Evolutionary conservation across 345 rosid genomes (phyloP), one percentile per base, ranked within the genome.

Genomic region (Eucalyptus marginata): DNA sequence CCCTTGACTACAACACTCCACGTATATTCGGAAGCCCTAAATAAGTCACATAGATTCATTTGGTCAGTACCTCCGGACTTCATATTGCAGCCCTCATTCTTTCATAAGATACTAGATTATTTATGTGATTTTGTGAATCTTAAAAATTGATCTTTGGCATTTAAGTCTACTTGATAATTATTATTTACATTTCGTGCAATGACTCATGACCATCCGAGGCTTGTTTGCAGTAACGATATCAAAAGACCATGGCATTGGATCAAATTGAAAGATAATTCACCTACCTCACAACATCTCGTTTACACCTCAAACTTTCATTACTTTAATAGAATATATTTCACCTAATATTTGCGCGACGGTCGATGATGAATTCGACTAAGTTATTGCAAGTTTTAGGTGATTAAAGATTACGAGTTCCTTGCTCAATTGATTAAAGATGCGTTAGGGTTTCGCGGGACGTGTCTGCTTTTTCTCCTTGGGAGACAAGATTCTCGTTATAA

Each of bases 331-430:
- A 62, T 13, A 29, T 0, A 1, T 4, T 59, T 59, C 33, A 4
- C 16, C 0, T 59, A 25, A 0, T 50, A 16, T 51, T 50, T 16
- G 20, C 3, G 20, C 54, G 0, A 51, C 54, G 0, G 0, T 51
- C 0, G 54, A 51, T 50, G 0, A 50, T 51, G 54, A 51, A 51
- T 51, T 51, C 0, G 54, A 51, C 0, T 1, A 51, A 51, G 7
- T 6, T 50, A 16, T 50, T 50, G 54, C 54, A 16, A 51, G 54
- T 51, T 17, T 51, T 51, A 51, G 56, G 0, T 51, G 56, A 51
- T 0, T 51, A 51, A 0, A 51, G 0, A 7, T 3, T 17, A 2
- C 56, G 4, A 51, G 56, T 51, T 0, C 22, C 1, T 51, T 51
- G 54, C 54, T 50, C 54, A 6, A 0, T 1, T 51, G 0, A 51